phyloP scores from a whole-genome alignment of 352 stramenopile species.

The Globisporangium paddicum region DNA sequence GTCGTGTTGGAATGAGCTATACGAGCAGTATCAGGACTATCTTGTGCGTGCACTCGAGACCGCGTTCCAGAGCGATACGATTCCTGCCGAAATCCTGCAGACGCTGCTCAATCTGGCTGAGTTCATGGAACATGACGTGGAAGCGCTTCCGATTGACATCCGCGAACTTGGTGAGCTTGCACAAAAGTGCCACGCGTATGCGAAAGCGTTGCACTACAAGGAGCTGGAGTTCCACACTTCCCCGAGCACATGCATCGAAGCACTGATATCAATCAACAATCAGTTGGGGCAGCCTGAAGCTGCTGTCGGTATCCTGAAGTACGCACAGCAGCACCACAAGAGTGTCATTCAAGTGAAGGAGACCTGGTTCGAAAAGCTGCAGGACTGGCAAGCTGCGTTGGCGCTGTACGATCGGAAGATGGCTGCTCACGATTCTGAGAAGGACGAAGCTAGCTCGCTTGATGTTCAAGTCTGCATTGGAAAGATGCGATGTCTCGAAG shows the following conservation, averaged over 20 bases:
- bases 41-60: conserved; percentile 92
- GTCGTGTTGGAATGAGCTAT: conserved; percentile 98
- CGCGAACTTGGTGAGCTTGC: conserved; percentile 92
- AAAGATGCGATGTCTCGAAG: conserved; percentile 97
- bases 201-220: conserved; percentile 95
- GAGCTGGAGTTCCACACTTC: conserved; percentile 95
- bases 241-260: conserved; percentile 95
- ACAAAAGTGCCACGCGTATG: conserved; percentile 97
- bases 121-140: conserved; percentile 99
- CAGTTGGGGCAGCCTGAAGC: conserved; percentile 96
- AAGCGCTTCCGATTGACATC: conserved; percentile 96
- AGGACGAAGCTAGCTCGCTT: conserved; percentile 12
- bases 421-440: conserved; percentile 10
- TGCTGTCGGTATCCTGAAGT: conserved; percentile 96
- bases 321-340: conserved; percentile 75
- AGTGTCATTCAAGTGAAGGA: conserved; percentile 91
- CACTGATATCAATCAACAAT: conserved; percentile 99
- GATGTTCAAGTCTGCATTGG: conserved; percentile 94
- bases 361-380: conserved; percentile 97
- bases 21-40: conserved; percentile 90
- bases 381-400: conserved; percentile 95
- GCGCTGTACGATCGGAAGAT: conserved; percentile 91
- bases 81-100: conserved; percentile 96
- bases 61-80: conserved; percentile 90
- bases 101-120: conserved; percentile 96